A percentile compares a stretch with the other conserved stretches of the same genome.
Conservation (phyloP, 2,329 filamentous ascomycete genomes). For the Alternaria metachromatica region DNA sequence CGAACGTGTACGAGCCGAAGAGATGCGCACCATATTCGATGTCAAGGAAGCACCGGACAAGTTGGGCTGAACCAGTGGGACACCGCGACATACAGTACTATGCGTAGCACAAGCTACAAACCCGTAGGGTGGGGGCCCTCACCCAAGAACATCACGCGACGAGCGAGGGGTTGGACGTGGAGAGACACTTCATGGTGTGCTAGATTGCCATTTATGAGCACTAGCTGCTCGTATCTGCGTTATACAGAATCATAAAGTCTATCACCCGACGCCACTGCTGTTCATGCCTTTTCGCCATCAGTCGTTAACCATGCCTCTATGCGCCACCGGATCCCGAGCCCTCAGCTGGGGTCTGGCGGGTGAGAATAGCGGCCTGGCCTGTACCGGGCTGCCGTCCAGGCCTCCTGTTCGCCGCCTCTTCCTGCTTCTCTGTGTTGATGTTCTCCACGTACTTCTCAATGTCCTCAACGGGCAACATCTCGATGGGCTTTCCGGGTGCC, state of each 20-base stretch:
- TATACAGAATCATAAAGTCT: constrained; percentile 41
- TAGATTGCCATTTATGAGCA: constrained; percentile 37
- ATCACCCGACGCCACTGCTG: constrained; percentile 41
- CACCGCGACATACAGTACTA: background rate
- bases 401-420: constrained; percentile 97
- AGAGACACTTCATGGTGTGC: constrained; percentile 12
- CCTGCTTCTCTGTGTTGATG: constrained; percentile 99
- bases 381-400: constrained; percentile 66
- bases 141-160: constrained; percentile 12
- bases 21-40: constrained; percentile 74
- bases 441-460: constrained; percentile 98
- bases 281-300: constrained; percentile 33
- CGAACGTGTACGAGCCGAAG: constrained; percentile 71
- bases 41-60: constrained; percentile 76
- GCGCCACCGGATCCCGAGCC: constrained; percentile 35
- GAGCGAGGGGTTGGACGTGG: constrained; percentile 13
- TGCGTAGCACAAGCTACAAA: background rate
- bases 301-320: constrained; percentile 20
- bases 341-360: constrained; percentile 60
- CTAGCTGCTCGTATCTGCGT: constrained; percentile 34
- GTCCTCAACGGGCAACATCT: constrained; percentile 93
- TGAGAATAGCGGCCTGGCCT: constrained; percentile 75
- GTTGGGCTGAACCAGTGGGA: constrained; percentile 65
- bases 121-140: background rate
- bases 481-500: constrained; percentile 87